phyloP scores from a whole-genome alignment of 768 basidiomycete species.

The Tricholoma sp. region DNA sequence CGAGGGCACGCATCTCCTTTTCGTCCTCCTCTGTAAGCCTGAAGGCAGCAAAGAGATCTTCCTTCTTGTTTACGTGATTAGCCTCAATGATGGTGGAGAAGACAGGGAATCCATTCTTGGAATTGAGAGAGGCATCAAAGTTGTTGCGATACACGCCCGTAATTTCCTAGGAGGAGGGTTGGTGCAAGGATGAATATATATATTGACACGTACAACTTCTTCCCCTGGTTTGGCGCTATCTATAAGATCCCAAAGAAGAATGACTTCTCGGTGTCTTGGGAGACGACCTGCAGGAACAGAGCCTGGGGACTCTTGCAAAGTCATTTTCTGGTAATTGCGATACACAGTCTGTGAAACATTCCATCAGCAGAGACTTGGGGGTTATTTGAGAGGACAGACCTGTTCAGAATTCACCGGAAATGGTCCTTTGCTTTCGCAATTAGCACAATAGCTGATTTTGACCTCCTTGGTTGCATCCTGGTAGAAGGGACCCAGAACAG shows the following conservation, averaged over 20 bases:
- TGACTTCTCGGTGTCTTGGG: slow-evolving; percentile 93
- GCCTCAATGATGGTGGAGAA: slow-evolving; percentile 98
- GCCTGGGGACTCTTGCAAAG: slow-evolving; percentile 95
- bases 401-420: slow-evolving; percentile 97
- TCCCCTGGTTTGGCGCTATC: slow-evolving; percentile 98
- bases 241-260: slow-evolving; percentile 96
- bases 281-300: slow-evolving; percentile 97
- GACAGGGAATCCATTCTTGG: slow-evolving; percentile 98
- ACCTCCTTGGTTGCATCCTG: slow-evolving; percentile 96
- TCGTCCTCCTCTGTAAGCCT: slow-evolving; percentile 96
- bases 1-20: slow-evolving; percentile 80
- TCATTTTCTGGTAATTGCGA: slow-evolving; percentile 98
- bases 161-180: slow-evolving; percentile 61
- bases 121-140: slow-evolving; percentile 96
- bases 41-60: slow-evolving; percentile 98
- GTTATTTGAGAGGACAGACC: slow-evolving; percentile 35
- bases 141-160: slow-evolving; percentile 99
- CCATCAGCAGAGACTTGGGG: no score
- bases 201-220: slow-evolving; percentile 70
- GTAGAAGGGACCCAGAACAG: slow-evolving; percentile 94
- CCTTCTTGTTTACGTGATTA: slow-evolving; percentile 98
- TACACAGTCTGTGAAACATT: slow-evolving; percentile 72
- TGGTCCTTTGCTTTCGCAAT: slow-evolving; percentile 92
- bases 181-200: background rate
- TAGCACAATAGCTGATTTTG: slow-evolving; percentile 88